A percentile compares a stretch with the other conserved stretches of the same genome.
Evolutionary conservation across 2,329 filamentous ascomycete species (phyloP).

Genomic region (Proliferodiscus dingleyae): DNA sequence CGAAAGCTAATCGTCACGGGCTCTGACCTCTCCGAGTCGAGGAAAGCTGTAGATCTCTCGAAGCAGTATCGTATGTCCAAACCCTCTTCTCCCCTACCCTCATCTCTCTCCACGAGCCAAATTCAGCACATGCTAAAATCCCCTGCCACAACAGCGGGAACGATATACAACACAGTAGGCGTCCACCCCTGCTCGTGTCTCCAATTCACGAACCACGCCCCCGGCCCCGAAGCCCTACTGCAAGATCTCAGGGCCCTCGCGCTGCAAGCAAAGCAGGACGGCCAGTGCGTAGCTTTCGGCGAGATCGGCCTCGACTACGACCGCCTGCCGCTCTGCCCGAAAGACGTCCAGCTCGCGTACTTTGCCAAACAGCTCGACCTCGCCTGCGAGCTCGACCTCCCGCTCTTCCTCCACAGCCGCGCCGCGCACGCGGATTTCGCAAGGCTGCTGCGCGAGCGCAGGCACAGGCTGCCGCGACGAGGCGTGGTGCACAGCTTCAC

Average conservation of each 20-base stretch:
- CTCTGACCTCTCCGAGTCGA: conserved; percentile 75
- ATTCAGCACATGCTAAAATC: conserved; percentile 32
- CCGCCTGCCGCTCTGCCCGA: conserved; percentile 75
- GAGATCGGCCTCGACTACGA: conserved; percentile 98
- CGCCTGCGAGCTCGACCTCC: conserved; percentile 56
- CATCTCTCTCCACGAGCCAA: too few species aligned
- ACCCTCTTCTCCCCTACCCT: too few species aligned
- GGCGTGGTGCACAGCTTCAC: conserved; percentile 96
- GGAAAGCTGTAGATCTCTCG: conserved; percentile 69
- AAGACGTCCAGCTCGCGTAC: conserved; percentile 74
- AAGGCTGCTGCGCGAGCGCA: conserved; percentile 55
- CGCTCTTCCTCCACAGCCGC: conserved; percentile 87
- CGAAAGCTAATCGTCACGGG: conserved; percentile 90
- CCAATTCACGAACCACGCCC: conserved; percentile 73
- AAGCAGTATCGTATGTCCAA: conserved; percentile 69
- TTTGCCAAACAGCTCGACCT: conserved; percentile 65
- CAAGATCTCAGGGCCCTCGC: conserved; percentile 61
- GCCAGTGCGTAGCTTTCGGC: conserved; percentile 66
- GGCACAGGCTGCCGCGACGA: conserved; percentile 64
- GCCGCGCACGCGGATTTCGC: conserved; percentile 86
- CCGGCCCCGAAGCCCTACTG: conserved; percentile 47
- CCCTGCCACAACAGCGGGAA: conserved; percentile 55
- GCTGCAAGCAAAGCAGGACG: conserved; percentile 42
- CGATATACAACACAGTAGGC: conserved; percentile 85
- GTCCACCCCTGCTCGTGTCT: conserved; percentile 88